Conservation (phyloP, 2,329 filamentous ascomycete genomes). For the Aspergillus tanneri region DNA sequence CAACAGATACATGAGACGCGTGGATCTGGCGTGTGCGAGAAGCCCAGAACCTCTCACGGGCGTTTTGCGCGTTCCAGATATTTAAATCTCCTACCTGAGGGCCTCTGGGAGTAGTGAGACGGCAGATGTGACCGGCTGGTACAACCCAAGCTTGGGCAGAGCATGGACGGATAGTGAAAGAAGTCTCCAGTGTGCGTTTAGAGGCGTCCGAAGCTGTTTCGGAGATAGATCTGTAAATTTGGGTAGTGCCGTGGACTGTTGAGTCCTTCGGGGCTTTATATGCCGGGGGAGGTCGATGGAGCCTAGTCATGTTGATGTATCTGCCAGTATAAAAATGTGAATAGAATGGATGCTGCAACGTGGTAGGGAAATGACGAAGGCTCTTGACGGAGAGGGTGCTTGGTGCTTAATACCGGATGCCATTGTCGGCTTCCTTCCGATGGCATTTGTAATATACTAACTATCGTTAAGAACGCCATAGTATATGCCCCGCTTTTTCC, state of each 20-base stretch:
- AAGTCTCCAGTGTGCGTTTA: slow-evolving; percentile 33
- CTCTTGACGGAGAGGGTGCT: too few relatives aligned
- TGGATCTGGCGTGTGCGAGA: slow-evolving; percentile 75
- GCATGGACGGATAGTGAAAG: slow-evolving; percentile 68
- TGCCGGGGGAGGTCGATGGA: slow-evolving; percentile 38
- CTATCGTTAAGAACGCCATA: too few relatives aligned
- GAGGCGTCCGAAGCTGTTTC: slow-evolving; percentile 31
- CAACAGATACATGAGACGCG: slow-evolving; percentile 67
- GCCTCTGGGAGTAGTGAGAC: slow-evolving; percentile 72
- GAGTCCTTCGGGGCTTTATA: slow-evolving; percentile 40
- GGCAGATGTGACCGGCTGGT: slow-evolving; percentile 65
- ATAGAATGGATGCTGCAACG: background rate
- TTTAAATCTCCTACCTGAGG: slow-evolving; percentile 83
- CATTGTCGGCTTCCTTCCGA: background rate
- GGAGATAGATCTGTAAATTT: slow-evolving; percentile 39
- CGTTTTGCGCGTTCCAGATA: slow-evolving; percentile 74
- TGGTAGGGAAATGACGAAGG: too few relatives aligned
- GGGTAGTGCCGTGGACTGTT: slow-evolving; percentile 35
- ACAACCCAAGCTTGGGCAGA: slow-evolving; percentile 73
- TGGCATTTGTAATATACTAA: background rate
- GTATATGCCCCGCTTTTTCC: too few relatives aligned
- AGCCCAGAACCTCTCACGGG: slow-evolving; percentile 80
- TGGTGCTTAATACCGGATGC: too few relatives aligned
- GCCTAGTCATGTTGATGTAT: slow-evolving; percentile 5
- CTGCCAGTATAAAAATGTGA: background rate